phyloP scores from a whole-genome alignment of 768 basidiomycete genomes.

The Termitomyces sp. region DNA sequence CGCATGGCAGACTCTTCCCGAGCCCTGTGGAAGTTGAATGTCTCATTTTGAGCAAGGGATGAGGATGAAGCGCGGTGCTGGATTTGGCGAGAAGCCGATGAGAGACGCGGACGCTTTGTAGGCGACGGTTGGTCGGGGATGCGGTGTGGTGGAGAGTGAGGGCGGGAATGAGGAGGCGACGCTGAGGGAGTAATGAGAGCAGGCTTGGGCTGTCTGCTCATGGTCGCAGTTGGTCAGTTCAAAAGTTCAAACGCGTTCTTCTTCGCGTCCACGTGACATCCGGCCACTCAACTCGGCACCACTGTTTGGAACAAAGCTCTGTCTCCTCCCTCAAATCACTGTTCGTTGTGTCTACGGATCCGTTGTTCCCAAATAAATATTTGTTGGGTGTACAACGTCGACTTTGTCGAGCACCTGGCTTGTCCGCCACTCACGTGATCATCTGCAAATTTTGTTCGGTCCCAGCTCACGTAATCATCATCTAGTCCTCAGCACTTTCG shows the following conservation, averaged over 20 bases:
- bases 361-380: no score
- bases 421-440: no score
- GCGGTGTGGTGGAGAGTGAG: slow-evolving; percentile 11
- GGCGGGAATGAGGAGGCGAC: slow-evolving; percentile 37
- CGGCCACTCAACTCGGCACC: no score
- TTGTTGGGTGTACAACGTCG: no score
- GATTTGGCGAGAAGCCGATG: slow-evolving; percentile 34
- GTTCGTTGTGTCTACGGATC: no score
- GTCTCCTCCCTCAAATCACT: no score
- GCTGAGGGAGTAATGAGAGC: slow-evolving; percentile 47
- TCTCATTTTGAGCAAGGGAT: slow-evolving; percentile 12
- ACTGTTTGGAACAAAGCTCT: no score
- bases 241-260: background rate
- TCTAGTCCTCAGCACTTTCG: no score
- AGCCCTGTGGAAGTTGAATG: slow-evolving; percentile 43
- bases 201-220: slow-evolving; percentile 11
- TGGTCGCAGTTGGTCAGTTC: background rate
- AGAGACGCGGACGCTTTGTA: slow-evolving; percentile 43
- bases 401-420: no score
- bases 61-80: slow-evolving; percentile 25
- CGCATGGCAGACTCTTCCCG: slow-evolving; percentile 52
- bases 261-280: background rate
- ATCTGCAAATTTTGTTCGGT: no score
- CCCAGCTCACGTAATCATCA: no score
- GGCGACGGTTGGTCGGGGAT: slow-evolving; percentile 33